A percentile compares a stretch with the other conserved stretches of the same genome.
Conservation (phyloP, 352 stramenopile species). For the Aphanomyces astaci region DNA sequence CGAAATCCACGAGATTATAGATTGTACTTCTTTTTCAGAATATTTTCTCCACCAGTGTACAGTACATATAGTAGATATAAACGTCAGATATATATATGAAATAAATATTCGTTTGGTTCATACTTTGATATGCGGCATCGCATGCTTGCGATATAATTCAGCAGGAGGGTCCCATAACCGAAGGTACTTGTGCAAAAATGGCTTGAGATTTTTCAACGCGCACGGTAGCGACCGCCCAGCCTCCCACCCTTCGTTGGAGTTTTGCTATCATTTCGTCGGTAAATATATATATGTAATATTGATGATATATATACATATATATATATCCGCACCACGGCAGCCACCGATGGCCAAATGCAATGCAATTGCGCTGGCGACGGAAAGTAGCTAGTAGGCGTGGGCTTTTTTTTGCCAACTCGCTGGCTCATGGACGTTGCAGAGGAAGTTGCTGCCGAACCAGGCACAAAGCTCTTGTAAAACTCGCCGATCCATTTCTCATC, state of each 20-base stretch:
- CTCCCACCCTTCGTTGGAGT: constrained; percentile 75
- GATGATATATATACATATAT: neutral
- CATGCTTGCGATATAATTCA: constrained; percentile 52
- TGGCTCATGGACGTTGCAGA: constrained; percentile 23
- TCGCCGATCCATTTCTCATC: constrained; percentile 77
- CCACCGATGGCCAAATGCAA: constrained; percentile 72
- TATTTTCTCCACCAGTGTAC: no score
- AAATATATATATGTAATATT: neutral
- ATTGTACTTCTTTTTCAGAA: no score
- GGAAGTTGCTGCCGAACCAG: neutral
- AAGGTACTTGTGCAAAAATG: constrained; percentile 79
- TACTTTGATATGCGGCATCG: constrained; percentile 77
- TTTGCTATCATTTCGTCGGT: constrained; percentile 35
- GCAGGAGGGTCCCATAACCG: constrained; percentile 59
- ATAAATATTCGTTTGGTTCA: no score
- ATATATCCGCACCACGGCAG: constrained; percentile 50
- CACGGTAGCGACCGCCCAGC: constrained; percentile 61
- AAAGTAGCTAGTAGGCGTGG: constrained; percentile 15
- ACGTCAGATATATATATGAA: no score
- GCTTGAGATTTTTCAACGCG: constrained; percentile 78
- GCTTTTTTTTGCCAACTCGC: neutral
- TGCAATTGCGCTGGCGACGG: constrained; percentile 51
- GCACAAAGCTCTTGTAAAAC: constrained; percentile 45
- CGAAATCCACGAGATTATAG: no score
- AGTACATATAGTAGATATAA: no score